Percentiles rank a stretch among this genome's conserved stretches.
These are phyloP conservation scores for Buxus sempervirens DNA, from an alignment of 164 flowering plant species.

Conservation along the genomic window DNA sequence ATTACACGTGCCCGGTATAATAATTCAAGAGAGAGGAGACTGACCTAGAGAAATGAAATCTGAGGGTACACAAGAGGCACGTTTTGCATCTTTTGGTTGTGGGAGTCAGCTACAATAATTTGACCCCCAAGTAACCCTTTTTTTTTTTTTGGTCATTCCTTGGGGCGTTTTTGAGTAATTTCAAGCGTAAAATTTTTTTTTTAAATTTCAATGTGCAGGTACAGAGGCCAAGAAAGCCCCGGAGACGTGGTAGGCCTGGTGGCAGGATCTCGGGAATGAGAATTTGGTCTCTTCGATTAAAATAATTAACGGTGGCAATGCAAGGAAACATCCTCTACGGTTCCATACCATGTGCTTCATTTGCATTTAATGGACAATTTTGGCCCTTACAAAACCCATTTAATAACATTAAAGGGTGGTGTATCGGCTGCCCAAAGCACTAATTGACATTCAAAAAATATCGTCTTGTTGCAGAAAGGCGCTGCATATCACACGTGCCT, in stretches of 20 bases:
- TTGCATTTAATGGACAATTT: neutral
- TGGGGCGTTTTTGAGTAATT: no score
- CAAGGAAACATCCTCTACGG: slow-evolving; percentile 17
- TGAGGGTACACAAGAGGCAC: neutral
- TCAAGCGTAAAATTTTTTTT: no score
- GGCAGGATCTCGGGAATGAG: neutral
- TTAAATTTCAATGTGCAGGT: no score
- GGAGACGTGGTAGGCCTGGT: neutral
- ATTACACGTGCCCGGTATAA: neutral
- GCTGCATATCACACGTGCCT: no score
- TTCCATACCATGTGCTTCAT: slow-evolving; percentile 2
- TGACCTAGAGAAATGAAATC: neutral
- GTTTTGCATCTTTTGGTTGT: neutral
- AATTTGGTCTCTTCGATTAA: neutral
- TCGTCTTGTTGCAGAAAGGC: neutral
- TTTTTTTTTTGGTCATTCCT: no score
- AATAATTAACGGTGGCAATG: neutral
- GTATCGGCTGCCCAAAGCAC: no score
- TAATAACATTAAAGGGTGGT: no score
- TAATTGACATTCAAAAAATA: neutral
- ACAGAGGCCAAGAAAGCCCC: neutral
- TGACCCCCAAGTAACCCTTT: no score
- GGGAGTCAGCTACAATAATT: no score
- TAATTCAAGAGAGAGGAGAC: slow-evolving; percentile 1
- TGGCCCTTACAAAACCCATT: no score